These are phyloP conservation scores for Candida tropicalis DNA, from an alignment of 1,139 yeast species.

Conservation along the genomic window DNA sequence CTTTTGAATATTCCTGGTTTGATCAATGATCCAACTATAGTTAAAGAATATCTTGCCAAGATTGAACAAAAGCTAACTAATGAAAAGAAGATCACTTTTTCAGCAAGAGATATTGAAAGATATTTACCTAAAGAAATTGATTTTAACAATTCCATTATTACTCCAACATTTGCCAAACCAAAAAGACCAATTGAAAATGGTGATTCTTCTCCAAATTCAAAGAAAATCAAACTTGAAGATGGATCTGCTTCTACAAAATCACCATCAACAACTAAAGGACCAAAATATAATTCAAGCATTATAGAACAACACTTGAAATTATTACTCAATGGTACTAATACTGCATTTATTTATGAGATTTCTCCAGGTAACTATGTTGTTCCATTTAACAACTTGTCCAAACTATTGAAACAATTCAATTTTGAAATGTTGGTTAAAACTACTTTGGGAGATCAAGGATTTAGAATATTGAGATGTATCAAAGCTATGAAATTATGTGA, in stretches of 20 bases:
- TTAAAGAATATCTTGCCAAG: constrained; percentile 26
- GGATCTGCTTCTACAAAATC: constrained; percentile 24
- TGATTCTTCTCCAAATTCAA: constrained; percentile 30
- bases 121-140: constrained; percentile 48
- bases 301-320: constrained; percentile 56
- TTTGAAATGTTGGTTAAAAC: constrained; percentile 64
- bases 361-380: constrained; percentile 46
- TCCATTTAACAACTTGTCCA: constrained; percentile 45
- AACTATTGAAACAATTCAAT: constrained; percentile 52
- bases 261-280: constrained; percentile 17
- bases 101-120: constrained; percentile 55
- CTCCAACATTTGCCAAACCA: constrained; percentile 39
- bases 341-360: constrained; percentile 49
- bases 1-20: constrained; percentile 39
- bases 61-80: constrained; percentile 42
- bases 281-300: constrained; percentile 18
- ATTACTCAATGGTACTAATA: constrained; percentile 41
- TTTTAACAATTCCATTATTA: constrained; percentile 51
- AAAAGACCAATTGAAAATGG: constrained; percentile 27
- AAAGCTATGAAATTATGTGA: constrained; percentile 72
- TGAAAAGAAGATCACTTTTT: constrained; percentile 46
- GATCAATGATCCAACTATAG: constrained; percentile 45
- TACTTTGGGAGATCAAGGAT: constrained; percentile 59
- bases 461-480: constrained; percentile 68
- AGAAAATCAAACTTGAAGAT: constrained; percentile 50